Evolutionary conservation across 768 basidiomycete species (phyloP), one percentile per base, ranked within the genome.

Genomic region (Crassisporium funariophilum): DNA sequence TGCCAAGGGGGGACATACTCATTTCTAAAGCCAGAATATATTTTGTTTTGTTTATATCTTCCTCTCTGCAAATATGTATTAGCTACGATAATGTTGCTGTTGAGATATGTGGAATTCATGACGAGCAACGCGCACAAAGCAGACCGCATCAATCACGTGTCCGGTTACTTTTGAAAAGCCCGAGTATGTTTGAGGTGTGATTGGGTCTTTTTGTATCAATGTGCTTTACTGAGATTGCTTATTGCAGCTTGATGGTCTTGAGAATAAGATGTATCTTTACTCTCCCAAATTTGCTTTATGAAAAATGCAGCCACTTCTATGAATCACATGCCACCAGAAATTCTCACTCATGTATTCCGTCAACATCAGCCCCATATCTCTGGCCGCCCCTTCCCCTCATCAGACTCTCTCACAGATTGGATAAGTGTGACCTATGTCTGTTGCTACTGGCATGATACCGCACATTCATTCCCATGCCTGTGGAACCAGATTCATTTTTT

Each of bases 401-500:
- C 42, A 21, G 20, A 34, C n/a, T n/a, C n/a, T n/a, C n/a, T n/a
- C n/a, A 12, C 12, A 12, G 12, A 33, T 9, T 46, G 44, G 44
- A 35, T 38, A 20, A 16, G 15, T 5, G 23, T 25, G 7, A 23
- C 22, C 13, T 23, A 21, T 10, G 44, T 46, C 34, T 46, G 44
- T 20, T 23, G 34, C 1, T 37, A 37, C 15, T 46, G 44, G 35
- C 13, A 25, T 5, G 38, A 22, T 20, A 25, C 23, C 19, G 23
- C 44, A 7, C 12, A 25, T 2, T 25, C 23, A 4, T 46, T 36
- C 20, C 44, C 35, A 6, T 35, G 24, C 8, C 19, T 46, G 15
- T 36, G 44, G 44, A 17, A 20, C 17, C 23, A 38, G 16, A 36
- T 37, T 16, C 25, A 46, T 11, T 7, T 44, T 27, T 35, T n/a